Base-by-base conservation (phyloP, 1,284 basidiomycete species). In the Entoloma clypeatum region DNA sequence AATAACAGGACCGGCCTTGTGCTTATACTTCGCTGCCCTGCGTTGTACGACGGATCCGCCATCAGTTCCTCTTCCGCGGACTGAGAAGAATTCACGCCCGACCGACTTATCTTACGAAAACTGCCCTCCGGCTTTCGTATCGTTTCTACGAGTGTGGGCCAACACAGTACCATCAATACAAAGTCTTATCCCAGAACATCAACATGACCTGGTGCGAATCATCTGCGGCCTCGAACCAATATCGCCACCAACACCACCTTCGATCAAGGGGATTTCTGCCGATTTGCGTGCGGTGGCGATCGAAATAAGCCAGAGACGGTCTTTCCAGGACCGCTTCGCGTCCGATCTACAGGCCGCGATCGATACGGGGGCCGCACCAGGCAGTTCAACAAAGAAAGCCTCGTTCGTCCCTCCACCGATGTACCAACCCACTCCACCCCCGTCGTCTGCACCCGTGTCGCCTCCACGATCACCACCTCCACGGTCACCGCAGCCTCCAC, bases 131-230 rank as follows among this genome's bases (percentile, higher is more conserved):
- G 52, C 74, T 0, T 90, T 91, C 62, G 56, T 70, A 2, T 65
- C 75, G 3, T 87, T 89, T 55, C 75, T 89, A 30, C 63, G 66
- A 3, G 76, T 89, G 11, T 91, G 88, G 88, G 71, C 80, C 0
- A 63, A 69, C 11, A 62, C 70, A 2, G 88, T 91, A 0, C 72
- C 79, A 0, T 55, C 57, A 8, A 86, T 91, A 45, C 85, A 89
- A 48, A 48, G 48, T 2, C 71, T 91, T 8, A 36, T 62, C 0
- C 77, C 64, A 1, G 78, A 85, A 48, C 61, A 76, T 36, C 80
- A 88, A 43, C 85, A 89, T 51, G 88, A 91, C 57, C 79, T 91
- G 24, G 86, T 86, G 0, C 76, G 87, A 4, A 63, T 84, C 39
- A 85, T 90, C 24, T 91, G 88, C 53, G 69, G 71, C 13, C 74